Conservation (phyloP, 352 stramenopile genomes). For the Pythium rishiriense region DNA sequence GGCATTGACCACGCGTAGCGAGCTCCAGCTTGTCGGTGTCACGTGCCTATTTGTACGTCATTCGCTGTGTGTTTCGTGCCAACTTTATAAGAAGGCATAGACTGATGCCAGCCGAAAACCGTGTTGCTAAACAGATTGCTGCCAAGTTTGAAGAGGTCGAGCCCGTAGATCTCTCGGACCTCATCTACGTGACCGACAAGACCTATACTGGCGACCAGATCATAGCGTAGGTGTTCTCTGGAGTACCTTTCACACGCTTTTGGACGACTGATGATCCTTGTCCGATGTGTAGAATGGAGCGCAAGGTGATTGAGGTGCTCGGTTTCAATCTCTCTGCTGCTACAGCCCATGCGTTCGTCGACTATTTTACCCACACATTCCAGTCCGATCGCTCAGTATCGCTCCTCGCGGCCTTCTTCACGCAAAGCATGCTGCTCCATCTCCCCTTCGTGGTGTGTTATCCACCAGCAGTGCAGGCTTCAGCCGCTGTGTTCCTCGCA, state of each 20-base stretch:
- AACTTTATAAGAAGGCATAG: neutral
- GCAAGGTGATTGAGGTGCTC: slow-evolving; percentile 94
- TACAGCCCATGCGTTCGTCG: slow-evolving; percentile 94
- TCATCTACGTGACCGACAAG: slow-evolving; percentile 98
- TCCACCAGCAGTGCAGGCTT: slow-evolving; percentile 48
- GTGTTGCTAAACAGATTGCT: slow-evolving; percentile 64
- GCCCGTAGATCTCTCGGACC: slow-evolving; percentile 94
- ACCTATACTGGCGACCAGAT: slow-evolving; percentile 90
- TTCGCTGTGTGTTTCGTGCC: neutral
- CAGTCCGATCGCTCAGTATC: slow-evolving; percentile 36
- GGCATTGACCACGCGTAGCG: slow-evolving; percentile 85
- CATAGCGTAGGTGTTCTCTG: slow-evolving; percentile 36
- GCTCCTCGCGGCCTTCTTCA: slow-evolving; percentile 60
- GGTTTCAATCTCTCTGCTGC: slow-evolving; percentile 97
- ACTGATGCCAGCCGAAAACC: neutral
- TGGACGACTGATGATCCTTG: neutral
- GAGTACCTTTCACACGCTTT: neutral
- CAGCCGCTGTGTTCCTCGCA: slow-evolving; percentile 46
- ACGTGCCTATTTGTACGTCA: slow-evolving; percentile 87
- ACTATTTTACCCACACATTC: slow-evolving; percentile 92
- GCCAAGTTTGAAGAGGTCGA: slow-evolving; percentile 99
- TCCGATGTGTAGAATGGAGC: slow-evolving; percentile 87
- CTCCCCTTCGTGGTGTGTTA: slow-evolving; percentile 54
- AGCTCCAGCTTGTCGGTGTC: slow-evolving; percentile 98
- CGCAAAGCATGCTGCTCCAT: slow-evolving; percentile 56